Percentiles rank a stretch among this genome's conserved stretches.
phyloP scores from a whole-genome alignment of 2,329 filamentous ascomycete genomes.

The Ceratocystiopsis minuta region DNA sequence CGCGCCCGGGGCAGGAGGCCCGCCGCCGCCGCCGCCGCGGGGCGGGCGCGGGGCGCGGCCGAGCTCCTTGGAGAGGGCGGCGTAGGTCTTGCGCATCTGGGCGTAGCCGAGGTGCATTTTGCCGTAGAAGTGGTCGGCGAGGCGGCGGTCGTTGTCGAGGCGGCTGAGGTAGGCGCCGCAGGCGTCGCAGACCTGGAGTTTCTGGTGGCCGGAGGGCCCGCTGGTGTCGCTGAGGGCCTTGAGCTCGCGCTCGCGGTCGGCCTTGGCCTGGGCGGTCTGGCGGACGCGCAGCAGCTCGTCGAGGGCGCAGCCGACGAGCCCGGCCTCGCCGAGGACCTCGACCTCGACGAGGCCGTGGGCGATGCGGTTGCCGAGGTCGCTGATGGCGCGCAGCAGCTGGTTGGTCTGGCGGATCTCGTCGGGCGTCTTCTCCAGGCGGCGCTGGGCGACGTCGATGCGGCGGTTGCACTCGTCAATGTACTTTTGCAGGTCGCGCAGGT shows the following conservation, averaged over 20 bases:
- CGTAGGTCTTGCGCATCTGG: constrained; percentile 89
- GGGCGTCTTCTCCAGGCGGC: constrained; percentile 85
- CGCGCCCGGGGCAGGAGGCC: constrained; percentile 20
- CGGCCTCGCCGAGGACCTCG: constrained; percentile 64
- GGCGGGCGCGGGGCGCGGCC: constrained; percentile 39
- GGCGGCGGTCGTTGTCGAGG: constrained; percentile 79
- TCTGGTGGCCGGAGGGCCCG: constrained; percentile 88
- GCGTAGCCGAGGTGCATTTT: constrained; percentile 99
- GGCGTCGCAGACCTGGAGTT: constrained; percentile 95
- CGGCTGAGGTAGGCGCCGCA: constrained; percentile 87
- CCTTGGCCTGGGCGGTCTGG: constrained; percentile 62
- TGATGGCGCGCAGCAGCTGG: constrained; percentile 68
- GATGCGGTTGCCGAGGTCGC: constrained; percentile 61
- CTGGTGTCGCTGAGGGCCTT: constrained; percentile 82
- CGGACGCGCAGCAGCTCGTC: constrained; percentile 79
- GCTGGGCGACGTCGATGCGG: constrained; percentile 77
- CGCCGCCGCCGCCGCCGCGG: constrained; percentile 28
- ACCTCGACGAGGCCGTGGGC: constrained; percentile 73
- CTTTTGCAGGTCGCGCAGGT: constrained; percentile 86
- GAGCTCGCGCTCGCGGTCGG: constrained; percentile 70
- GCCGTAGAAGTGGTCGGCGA: constrained; percentile 96
- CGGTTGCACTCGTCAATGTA: constrained; percentile 96
- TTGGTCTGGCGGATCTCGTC: constrained; percentile 96
- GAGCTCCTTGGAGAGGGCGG: constrained; percentile 72
- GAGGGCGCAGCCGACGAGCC: constrained; percentile 62